These are phyloP conservation scores for Lepraria neglecta DNA, from an alignment of 495 filamentous ascomycete genomes.

Conservation along the genomic window DNA sequence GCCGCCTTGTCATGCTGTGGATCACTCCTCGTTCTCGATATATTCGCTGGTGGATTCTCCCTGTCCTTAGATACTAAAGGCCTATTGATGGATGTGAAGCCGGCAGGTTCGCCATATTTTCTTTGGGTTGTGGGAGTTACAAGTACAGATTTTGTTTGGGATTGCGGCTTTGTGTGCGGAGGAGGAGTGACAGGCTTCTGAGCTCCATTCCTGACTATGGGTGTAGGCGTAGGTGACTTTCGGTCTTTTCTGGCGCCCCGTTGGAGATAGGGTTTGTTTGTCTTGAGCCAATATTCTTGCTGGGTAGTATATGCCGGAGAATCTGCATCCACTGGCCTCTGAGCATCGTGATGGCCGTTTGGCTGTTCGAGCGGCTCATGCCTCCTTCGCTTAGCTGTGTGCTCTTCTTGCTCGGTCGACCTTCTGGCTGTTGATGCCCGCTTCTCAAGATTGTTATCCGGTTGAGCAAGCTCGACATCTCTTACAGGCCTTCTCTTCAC, in stretches of 20 bases:
- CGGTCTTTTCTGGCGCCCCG: not conserved
- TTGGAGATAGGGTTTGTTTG: conserved; percentile 4
- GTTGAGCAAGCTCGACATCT: not conserved
- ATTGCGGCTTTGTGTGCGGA: not conserved
- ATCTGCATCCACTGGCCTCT: not conserved
- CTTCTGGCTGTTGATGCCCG: not conserved
- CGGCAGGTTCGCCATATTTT: not conserved
- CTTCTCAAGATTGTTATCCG: not conserved
- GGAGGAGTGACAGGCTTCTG: not conserved
- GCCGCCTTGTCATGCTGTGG: not conserved
- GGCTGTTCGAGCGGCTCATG: conserved; percentile 2
- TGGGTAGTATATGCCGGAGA: not conserved
- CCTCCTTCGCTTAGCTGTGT: conserved; percentile 8
- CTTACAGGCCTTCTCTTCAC: conserved; percentile 3
- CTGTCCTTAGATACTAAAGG: not conserved
- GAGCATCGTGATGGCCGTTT: not conserved
- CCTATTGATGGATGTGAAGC: conserved; percentile 1
- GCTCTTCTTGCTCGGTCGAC: not conserved
- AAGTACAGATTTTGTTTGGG: not conserved
- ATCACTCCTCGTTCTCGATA: not conserved
- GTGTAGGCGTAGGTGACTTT: conserved; percentile 15
- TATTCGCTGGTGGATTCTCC: not conserved
- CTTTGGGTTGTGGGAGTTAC: not conserved
- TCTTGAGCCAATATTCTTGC: conserved; percentile 12
- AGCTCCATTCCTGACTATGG: not conserved